These are phyloP conservation scores for Kwoniella europaea DNA, from an alignment of 768 basidiomycete genomes.

Conservation along the genomic window DNA sequence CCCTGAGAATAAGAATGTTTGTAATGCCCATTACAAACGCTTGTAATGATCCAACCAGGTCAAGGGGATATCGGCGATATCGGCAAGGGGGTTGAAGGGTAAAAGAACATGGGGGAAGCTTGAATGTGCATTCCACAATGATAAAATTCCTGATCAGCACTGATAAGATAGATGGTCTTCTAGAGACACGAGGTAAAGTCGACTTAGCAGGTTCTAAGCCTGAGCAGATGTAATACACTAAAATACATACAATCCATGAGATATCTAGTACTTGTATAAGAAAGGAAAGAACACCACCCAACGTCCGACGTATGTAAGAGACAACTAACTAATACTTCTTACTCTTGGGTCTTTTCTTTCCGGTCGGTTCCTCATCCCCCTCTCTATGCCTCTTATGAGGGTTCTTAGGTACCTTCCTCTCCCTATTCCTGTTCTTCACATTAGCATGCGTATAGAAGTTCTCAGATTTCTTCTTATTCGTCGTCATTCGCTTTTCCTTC, in stretches of 20 bases:
- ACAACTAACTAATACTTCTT: conserved; percentile 8
- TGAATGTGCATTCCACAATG: conserved; percentile 9
- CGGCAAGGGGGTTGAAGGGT: conserved; percentile 1
- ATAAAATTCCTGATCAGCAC: not conserved
- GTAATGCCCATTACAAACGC: not conserved
- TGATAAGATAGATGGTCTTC: conserved; percentile 5
- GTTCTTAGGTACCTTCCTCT: conserved; percentile 50
- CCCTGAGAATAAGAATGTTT: conserved; percentile 15
- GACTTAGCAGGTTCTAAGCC: not conserved
- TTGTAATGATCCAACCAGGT: not conserved
- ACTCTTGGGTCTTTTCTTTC: conserved; percentile 28
- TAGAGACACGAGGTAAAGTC: not conserved
- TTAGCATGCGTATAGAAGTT: conserved; percentile 82
- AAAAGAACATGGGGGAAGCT: conserved; percentile 3
- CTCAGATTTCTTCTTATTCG: conserved; percentile 88
- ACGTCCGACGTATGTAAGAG: not conserved
- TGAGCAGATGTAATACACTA: not conserved
- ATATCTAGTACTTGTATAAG: not conserved
- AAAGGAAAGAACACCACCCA: not conserved
- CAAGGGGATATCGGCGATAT: conserved; percentile 6
- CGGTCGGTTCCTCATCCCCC: conserved; percentile 24
- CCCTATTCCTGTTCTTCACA: conserved; percentile 58
- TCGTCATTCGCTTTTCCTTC: conserved; percentile 85
- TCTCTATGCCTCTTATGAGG: conserved; percentile 28
- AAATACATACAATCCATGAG: not conserved